Base-by-base conservation (phyloP, 169 alveolate genomes). In the Plasmodium ovale region DNA sequence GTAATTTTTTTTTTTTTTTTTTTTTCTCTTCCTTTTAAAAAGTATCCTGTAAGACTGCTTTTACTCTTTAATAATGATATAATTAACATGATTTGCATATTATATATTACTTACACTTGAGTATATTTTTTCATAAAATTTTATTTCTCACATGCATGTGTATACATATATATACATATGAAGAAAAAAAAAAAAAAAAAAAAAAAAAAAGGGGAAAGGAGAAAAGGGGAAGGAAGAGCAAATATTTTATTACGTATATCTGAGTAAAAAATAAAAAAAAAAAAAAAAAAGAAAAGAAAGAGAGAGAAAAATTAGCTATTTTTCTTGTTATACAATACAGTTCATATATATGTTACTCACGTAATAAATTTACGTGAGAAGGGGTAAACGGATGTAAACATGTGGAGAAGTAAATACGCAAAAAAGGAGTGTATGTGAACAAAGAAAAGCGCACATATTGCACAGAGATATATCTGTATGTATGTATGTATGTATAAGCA, bases 21-120 rank as follows among this genome's bases (percentile, higher is more conserved):
- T 35, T 14, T 37, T 64, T 39, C 42, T 65, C n/a, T 16, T 23
- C 73, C 59, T 37, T 65, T 65, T n/a, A 65, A 37, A 39, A 65
- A 16, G 56, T 37, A 0, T 6, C 58, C 33, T 65, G 35, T 19
- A 65, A 65, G 35, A 35, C 3, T 65, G 4, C 1, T 16, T 14
- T 65, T 35, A 39, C 31, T n/a, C 7, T 33, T 35, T 59, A 27
- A 59, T 27, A 59, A 59, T 21, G 10, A 27, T 59, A 59, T 3
- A 3, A 51, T 25, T 19, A 59, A 29, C 44, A 59, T 59, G 44
- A 54, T 54, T 54, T n/a, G 12, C 23, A 60, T 60, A 27, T 60
- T 16, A 54, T 54, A 54, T 19, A 9, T 19, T 19, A 54, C 33
- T 54, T 54, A 54, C 64, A 54, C 64, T 16, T 54, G 21, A 3